Conservation (phyloP, 345 rosid species). For the Heritiera fomes region DNA sequence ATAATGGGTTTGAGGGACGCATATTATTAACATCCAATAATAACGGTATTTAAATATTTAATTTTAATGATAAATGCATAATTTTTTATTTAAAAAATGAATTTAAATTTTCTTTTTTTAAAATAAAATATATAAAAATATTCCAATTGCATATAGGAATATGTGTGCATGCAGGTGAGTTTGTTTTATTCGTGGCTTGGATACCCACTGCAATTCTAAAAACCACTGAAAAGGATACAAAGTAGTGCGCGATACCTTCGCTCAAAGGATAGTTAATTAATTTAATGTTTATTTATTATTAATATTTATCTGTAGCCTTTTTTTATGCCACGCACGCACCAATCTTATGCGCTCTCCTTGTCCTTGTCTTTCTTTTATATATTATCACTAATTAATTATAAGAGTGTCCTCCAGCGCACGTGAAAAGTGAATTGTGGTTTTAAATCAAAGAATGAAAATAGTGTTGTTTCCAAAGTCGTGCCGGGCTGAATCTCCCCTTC, state of each 20-base stretch:
- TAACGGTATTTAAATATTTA: too few relatives aligned
- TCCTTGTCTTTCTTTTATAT: background rate
- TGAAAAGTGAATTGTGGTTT: constrained; percentile 7
- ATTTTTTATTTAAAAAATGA: too few relatives aligned
- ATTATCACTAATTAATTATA: background rate
- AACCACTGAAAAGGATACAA: background rate
- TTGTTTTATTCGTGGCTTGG: constrained; percentile 1
- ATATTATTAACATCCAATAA: too few relatives aligned
- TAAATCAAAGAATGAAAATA: too few relatives aligned
- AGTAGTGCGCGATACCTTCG: too few relatives aligned
- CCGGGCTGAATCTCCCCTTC: too few relatives aligned
- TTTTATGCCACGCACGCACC: background rate
- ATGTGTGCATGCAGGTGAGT: constrained; percentile 1
- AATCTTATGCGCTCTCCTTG: background rate
- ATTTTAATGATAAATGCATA: too few relatives aligned
- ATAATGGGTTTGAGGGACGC: too few relatives aligned
- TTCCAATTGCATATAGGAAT: background rate
- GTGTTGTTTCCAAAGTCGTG: too few relatives aligned
- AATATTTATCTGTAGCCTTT: background rate
- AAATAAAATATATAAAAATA: too few relatives aligned
- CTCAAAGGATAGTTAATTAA: too few relatives aligned
- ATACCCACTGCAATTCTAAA: background rate
- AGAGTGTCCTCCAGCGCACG: constrained; percentile 5
- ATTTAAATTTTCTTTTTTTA: too few relatives aligned
- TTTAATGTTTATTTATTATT: background rate